Evolutionary conservation across 352 stramenopile species (phyloP).

Genomic region (Stramenopiles sp.): DNA sequence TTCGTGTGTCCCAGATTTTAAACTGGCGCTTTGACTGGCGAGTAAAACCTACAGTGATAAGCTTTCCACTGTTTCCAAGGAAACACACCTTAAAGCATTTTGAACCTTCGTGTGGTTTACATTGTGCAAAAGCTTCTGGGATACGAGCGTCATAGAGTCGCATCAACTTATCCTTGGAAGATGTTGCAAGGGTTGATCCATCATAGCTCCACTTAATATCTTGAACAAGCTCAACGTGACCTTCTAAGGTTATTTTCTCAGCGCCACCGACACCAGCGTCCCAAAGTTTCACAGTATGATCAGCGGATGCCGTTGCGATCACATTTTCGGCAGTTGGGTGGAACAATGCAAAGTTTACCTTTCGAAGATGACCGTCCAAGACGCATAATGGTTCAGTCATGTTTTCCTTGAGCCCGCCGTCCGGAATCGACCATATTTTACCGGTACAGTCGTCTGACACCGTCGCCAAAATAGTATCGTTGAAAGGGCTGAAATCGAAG

Average conservation of each 20-base stretch:
- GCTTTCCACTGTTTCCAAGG: slow-evolving; percentile 77
- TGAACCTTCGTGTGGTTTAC: slow-evolving; percentile 77
- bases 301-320: slow-evolving; percentile 72
- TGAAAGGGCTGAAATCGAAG: slow-evolving; percentile 98
- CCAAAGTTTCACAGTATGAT: slow-evolving; percentile 93
- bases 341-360: slow-evolving; percentile 93
- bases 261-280: slow-evolving; percentile 84
- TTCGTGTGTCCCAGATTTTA: slow-evolving; percentile 68
- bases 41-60: slow-evolving; percentile 91
- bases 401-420: slow-evolving; percentile 73
- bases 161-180: slow-evolving; percentile 96
- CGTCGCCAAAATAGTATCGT: slow-evolving; percentile 77
- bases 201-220: slow-evolving; percentile 94
- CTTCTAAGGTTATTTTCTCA: not conserved
- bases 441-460: slow-evolving; percentile 89
- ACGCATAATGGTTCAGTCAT: slow-evolving; percentile 86
- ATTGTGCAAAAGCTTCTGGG: not conserved
- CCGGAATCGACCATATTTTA: slow-evolving; percentile 89
- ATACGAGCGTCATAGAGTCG: slow-evolving; percentile 79
- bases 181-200: slow-evolving; percentile 73
- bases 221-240: slow-evolving; percentile 75
- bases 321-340: slow-evolving; percentile 93
- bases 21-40: slow-evolving; percentile 77
- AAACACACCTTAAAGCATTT: slow-evolving; percentile 94
- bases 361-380: slow-evolving; percentile 53